Evolutionary conservation across 352 stramenopile genomes (phyloP).

Genomic region (Pythium brachiatum): DNA sequence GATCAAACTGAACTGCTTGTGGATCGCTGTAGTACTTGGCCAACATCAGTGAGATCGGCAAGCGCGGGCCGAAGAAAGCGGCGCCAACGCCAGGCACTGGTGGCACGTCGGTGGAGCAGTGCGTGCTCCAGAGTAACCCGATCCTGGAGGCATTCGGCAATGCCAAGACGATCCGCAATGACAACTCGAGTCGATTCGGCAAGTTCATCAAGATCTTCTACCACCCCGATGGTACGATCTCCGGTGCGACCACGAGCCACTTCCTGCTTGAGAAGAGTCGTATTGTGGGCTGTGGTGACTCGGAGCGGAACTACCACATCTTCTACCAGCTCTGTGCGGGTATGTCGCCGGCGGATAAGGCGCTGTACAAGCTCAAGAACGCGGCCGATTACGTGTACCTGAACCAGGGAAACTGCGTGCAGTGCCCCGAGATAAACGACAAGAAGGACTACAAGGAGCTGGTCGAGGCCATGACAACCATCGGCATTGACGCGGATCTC

Average conservation of each 20-base stretch:
- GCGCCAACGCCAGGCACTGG: slow-evolving; percentile 45
- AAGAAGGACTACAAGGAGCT: slow-evolving; percentile 94
- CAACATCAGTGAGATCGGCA: slow-evolving; percentile 89
- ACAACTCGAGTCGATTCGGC: slow-evolving; percentile 96
- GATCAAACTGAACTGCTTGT: neutral
- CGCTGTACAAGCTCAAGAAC: slow-evolving; percentile 78
- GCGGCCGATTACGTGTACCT: slow-evolving; percentile 91
- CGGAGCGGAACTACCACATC: slow-evolving; percentile 99
- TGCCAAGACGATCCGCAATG: slow-evolving; percentile 93
- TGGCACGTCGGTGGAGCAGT: slow-evolving; percentile 84
- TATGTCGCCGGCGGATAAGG: slow-evolving; percentile 64
- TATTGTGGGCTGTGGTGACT: slow-evolving; percentile 90
- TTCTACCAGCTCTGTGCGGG: slow-evolving; percentile 97
- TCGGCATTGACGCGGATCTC: slow-evolving; percentile 87
- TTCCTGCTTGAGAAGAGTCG: slow-evolving; percentile 99
- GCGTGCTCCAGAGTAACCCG: slow-evolving; percentile 91
- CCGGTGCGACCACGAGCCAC: slow-evolving; percentile 92
- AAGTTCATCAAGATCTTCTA: slow-evolving; percentile 97
- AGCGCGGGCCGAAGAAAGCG: slow-evolving; percentile 60
- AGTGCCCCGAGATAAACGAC: slow-evolving; percentile 93
- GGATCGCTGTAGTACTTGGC: slow-evolving; percentile 56
- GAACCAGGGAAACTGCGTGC: slow-evolving; percentile 92
- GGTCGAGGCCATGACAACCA: slow-evolving; percentile 90
- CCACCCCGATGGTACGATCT: slow-evolving; percentile 87
- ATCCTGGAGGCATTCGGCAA: slow-evolving; percentile 93